Evolutionary conservation across 768 basidiomycete genomes (phyloP), one percentile per base, ranked within the genome.

Genomic region (Glaciozyma antarctica): DNA sequence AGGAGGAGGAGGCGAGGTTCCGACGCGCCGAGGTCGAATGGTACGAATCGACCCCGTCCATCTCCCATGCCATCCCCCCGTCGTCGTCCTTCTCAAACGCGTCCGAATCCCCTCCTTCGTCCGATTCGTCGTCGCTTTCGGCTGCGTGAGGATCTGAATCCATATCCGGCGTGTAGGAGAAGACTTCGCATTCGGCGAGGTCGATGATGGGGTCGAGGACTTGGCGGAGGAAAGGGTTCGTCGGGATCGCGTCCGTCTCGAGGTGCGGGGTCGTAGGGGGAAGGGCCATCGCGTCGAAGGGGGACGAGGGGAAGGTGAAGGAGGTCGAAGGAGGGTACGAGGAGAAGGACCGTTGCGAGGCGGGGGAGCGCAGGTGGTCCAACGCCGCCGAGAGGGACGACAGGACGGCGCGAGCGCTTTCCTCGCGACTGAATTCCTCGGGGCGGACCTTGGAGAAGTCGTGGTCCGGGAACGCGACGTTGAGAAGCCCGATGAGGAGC

Each of bases 391-490:
- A 88, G 66, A 93, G 83, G 3, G 88, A 83, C 73, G 88, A 87
- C 64, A 94, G 84, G 51, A 94, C 88, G 75, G 78, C 82, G 41
- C 72, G 61, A 21, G 82, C 82, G 47, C 80, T 85, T 22, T 69
- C 75, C 77, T 93, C 90, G 64, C 86, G 86, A 75, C 82, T 85
- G 77, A 99, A 99, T 72, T 94, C 87, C 15, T 86, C 86, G 0
- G 92, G 88, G 32, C 87, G 84, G 59, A 95, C 87, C 76, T 89
- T 87, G 10, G 89, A 88, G 80, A 98, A 99, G 75, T 97, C 93
- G 79, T 97, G 83, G 82, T 98, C 94, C 3, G 94, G 94, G 75
- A 93, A 99, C 9, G 94, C 93, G 73, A 90, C 84, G 80, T 99
- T 99, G 73, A 99, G 86, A 4, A 92, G 91, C 41, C 90, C 88